A percentile compares a stretch with the other conserved stretches of the same genome.
These are phyloP conservation scores for Arthrinium puccinioides DNA, from an alignment of 2,329 filamentous ascomycete species.

Conservation along the genomic window DNA sequence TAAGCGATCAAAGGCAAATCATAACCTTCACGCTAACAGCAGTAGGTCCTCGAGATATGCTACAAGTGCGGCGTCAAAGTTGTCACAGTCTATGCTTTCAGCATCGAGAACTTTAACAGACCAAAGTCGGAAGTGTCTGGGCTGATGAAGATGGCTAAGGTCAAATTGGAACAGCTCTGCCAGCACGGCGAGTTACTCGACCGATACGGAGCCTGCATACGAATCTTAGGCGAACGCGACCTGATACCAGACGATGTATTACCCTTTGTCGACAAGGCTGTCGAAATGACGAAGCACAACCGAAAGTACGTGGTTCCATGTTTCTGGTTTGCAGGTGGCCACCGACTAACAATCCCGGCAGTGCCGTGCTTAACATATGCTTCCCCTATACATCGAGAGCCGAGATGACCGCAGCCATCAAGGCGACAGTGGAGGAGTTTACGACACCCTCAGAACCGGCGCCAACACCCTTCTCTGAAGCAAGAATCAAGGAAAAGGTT, in stretches of 20 bases:
- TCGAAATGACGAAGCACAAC: slow-evolving; percentile 81
- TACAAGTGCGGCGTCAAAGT: slow-evolving; percentile 96
- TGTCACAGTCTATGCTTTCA: slow-evolving; percentile 97
- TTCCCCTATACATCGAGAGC: slow-evolving; percentile 96
- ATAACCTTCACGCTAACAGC: neutral
- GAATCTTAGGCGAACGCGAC: slow-evolving; percentile 77
- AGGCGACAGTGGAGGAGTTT: slow-evolving; percentile 81
- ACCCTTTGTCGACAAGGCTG: slow-evolving; percentile 78
- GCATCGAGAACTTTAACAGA: slow-evolving; percentile 97
- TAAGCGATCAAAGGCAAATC: slow-evolving; percentile 31
- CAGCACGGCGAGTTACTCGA: slow-evolving; percentile 92
- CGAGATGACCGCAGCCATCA: slow-evolving; percentile 87
- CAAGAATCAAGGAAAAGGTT: slow-evolving; percentile 80
- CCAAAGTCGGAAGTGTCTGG: slow-evolving; percentile 95
- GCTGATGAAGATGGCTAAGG: slow-evolving; percentile 94
- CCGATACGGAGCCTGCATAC: slow-evolving; percentile 81
- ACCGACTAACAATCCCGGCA: slow-evolving; percentile 20
- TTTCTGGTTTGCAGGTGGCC: neutral
- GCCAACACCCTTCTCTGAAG: slow-evolving; percentile 75
- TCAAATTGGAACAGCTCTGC: slow-evolving; percentile 84
- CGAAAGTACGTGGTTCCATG: slow-evolving; percentile 48
- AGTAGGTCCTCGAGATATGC: slow-evolving; percentile 86
- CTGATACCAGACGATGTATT: slow-evolving; percentile 82
- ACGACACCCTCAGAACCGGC: slow-evolving; percentile 61
- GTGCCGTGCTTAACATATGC: slow-evolving; percentile 76